These are phyloP conservation scores for Gossypium trilobum DNA, from an alignment of 441 rosid species.

Conservation along the genomic window DNA sequence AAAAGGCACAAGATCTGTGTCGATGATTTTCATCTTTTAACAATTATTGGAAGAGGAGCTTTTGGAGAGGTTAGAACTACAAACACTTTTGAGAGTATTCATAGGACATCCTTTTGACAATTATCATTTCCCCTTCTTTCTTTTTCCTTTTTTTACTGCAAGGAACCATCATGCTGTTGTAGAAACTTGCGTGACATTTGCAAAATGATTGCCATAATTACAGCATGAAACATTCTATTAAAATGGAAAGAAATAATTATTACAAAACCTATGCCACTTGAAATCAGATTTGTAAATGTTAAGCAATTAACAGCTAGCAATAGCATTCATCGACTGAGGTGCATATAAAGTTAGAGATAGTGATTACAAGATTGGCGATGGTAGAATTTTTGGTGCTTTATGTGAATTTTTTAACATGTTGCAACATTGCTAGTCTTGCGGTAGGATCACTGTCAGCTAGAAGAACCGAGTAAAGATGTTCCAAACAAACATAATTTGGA, in stretches of 20 bases:
- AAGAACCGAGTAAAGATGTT: neutral
- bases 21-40: conserved; percentile 77
- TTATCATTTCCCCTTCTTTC: neutral
- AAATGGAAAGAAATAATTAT: neutral
- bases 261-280: neutral
- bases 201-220: neutral
- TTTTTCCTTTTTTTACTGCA: neutral
- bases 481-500: neutral
- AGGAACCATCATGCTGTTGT: neutral
- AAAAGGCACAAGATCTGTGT: conserved; percentile 81
- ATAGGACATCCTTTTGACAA: neutral
- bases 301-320: neutral
- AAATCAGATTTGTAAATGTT: neutral
- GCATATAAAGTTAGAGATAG: neutral
- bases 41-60: conserved; percentile 85
- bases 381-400: neutral
- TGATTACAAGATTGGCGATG: neutral
- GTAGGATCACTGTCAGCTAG: conserved; percentile 3
- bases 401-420: conserved; percentile 1
- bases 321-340: neutral
- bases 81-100: neutral
- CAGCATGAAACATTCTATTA: neutral
- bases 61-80: conserved; percentile 78
- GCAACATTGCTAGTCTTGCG: neutral
- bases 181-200: neutral